phyloP scores from a whole-genome alignment of 176 grass and related monocot genomes.

The Alopecurus myosuroides region DNA sequence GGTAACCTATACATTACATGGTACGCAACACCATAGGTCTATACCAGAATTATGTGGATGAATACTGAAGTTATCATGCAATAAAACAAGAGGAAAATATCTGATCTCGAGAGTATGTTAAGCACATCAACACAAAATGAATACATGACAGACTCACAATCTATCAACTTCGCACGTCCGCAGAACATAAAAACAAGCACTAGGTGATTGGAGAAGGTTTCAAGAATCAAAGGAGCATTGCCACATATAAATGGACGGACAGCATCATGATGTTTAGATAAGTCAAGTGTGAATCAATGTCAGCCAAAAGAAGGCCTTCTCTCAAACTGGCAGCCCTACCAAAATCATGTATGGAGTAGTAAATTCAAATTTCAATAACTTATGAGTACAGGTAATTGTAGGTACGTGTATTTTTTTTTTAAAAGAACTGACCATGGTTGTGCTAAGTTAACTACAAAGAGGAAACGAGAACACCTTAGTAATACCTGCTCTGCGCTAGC shows the following conservation, averaged over 20 bases:
- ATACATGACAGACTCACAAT: background rate
- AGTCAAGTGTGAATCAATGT: background rate
- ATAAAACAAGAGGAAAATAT: background rate
- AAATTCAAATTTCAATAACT: background rate
- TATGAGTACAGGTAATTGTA: background rate
- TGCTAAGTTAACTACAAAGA: background rate
- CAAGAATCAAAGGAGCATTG: background rate
- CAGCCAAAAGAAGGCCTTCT: background rate
- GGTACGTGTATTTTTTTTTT: background rate
- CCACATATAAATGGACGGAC: background rate
- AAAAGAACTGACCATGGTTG: background rate
- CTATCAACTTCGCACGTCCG: background rate
- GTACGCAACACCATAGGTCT: background rate
- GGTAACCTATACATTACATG: background rate
- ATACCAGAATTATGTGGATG: background rate
- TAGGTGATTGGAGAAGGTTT: background rate
- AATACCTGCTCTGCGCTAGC: slow-evolving; percentile 91
- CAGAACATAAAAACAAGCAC: background rate
- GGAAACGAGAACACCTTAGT: background rate
- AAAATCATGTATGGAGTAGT: background rate
- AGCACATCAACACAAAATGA: background rate
- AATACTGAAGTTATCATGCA: background rate
- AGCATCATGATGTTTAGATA: background rate
- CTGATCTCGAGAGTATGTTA: background rate
- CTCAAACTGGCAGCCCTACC: background rate